A percentile compares a stretch with the other conserved stretches of the same genome.
Evolutionary conservation across 2,329 filamentous ascomycete species (phyloP).

Genomic region (Botrytis deweyae): DNA sequence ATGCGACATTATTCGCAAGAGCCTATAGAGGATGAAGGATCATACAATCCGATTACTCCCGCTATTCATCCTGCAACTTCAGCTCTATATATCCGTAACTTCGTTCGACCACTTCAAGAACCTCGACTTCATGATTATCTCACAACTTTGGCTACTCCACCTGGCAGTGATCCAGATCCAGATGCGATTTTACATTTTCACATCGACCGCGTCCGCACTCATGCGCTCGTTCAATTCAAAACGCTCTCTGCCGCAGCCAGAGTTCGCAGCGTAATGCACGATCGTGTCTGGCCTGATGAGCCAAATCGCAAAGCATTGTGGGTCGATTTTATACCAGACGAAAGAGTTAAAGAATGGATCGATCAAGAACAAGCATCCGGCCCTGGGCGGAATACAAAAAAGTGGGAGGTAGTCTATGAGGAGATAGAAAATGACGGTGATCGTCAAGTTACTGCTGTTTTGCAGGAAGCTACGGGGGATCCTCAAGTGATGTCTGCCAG

Average conservation of each 20-base stretch:
- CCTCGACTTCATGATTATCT: conserved; percentile 68
- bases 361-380: conserved; percentile 56
- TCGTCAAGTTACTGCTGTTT: conserved; percentile 53
- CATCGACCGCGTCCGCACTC: conserved; percentile 81
- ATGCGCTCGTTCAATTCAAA: conserved; percentile 77
- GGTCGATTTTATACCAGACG: conserved; percentile 84
- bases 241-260: conserved; percentile 70
- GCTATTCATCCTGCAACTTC: conserved; percentile 70
- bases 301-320: conserved; percentile 78
- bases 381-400: conserved; percentile 44
- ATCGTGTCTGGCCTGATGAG: conserved; percentile 82
- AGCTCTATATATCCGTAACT: conserved; percentile 83
- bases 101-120: conserved; percentile 82
- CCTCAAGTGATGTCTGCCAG: not conserved
- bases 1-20: conserved; percentile 25
- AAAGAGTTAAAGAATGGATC: conserved; percentile 73
- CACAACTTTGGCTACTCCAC: conserved; percentile 62
- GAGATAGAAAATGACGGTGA: conserved; percentile 54
- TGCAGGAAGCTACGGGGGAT: conserved; percentile 49
- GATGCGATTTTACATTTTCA: conserved; percentile 67
- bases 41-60: conserved; percentile 46
- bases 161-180: conserved; percentile 50
- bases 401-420: conserved; percentile 76
- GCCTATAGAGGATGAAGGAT: conserved; percentile 26
- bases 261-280: conserved; percentile 74